Conservation (phyloP, 225 moss, liverwort and hornwort genomes). For the Lunularia cruciata region DNA sequence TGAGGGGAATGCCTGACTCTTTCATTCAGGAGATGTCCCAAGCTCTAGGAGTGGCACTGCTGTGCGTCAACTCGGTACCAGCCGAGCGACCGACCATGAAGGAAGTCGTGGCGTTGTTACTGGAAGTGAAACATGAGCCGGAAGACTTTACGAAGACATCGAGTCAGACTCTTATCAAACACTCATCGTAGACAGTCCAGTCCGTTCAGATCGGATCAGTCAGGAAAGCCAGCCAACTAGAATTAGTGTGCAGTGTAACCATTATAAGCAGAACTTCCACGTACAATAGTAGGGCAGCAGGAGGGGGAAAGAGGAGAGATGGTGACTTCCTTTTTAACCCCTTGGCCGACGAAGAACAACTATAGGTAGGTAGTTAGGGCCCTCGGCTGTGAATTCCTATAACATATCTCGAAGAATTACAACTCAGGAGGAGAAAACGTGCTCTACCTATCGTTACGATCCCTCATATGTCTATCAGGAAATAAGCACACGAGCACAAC, state of each 20-base stretch:
- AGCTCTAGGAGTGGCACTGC: slow-evolving; percentile 50
- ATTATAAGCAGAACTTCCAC: not conserved
- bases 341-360: not conserved
- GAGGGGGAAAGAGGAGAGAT: not conserved
- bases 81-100: slow-evolving; percentile 60
- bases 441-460: not conserved
- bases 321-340: not conserved
- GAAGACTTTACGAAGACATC: slow-evolving; percentile 42
- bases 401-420: not conserved
- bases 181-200: slow-evolving; percentile 16
- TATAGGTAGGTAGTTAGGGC: slow-evolving; percentile 12
- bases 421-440: not conserved
- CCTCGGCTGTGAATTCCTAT: not conserved
- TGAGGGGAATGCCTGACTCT: slow-evolving; percentile 45
- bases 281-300: not conserved
- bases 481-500: slow-evolving; percentile 18
- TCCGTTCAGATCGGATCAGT: no score
- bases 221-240: slow-evolving; percentile 10
- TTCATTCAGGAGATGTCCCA: slow-evolving; percentile 60
- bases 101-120: slow-evolving; percentile 51
- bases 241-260: slow-evolving; percentile 17
- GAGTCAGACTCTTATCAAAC: slow-evolving; percentile 33
- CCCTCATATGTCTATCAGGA: slow-evolving; percentile 17
- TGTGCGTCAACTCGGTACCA: slow-evolving; percentile 51
- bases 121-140: slow-evolving; percentile 51